A percentile compares a stretch with the other conserved stretches of the same genome.
phyloP scores from a whole-genome alignment of 164 flowering plant species.

The Chloranthus sessilifolius region DNA sequence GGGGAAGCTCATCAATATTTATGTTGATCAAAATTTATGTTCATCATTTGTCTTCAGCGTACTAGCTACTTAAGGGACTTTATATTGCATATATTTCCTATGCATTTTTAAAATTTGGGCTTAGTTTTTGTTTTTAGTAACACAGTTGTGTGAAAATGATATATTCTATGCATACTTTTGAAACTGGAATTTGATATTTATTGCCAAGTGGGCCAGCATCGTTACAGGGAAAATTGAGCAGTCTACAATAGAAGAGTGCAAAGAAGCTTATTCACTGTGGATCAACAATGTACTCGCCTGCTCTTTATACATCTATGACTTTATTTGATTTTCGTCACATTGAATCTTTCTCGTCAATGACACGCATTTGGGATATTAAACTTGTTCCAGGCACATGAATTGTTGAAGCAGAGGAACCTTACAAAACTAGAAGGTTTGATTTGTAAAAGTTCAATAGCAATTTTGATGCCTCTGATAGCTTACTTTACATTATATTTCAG shows the following conservation, averaged over 20 bases:
- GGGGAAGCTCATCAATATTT: too few species aligned
- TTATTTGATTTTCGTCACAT: neutral
- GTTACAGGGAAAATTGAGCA: conserved; percentile 88
- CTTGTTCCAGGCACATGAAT: conserved; percentile 63
- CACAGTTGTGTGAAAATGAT: too few species aligned
- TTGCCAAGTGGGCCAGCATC: conserved; percentile 7
- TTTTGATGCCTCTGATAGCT: neutral
- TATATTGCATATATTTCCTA: too few species aligned
- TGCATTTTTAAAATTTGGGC: too few species aligned
- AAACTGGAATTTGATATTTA: conserved; percentile 11
- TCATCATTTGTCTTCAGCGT: too few species aligned
- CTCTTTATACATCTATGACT: neutral
- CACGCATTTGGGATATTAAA: neutral
- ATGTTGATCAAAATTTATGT: too few species aligned
- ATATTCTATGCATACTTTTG: conserved; percentile 2
- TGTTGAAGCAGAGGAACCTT: conserved; percentile 56
- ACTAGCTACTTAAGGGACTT: too few species aligned
- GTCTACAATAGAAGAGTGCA: conserved; percentile 82
- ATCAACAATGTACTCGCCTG: conserved; percentile 46
- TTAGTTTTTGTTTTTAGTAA: too few species aligned
- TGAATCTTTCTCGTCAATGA: neutral
- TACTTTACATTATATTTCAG: neutral
- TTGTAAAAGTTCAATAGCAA: neutral
- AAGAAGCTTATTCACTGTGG: conserved; percentile 77
- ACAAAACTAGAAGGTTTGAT: conserved; percentile 39